These are phyloP conservation scores for Calonectria pseudoturangicola DNA, from an alignment of 2,329 filamentous ascomycete species.

Conservation along the genomic window DNA sequence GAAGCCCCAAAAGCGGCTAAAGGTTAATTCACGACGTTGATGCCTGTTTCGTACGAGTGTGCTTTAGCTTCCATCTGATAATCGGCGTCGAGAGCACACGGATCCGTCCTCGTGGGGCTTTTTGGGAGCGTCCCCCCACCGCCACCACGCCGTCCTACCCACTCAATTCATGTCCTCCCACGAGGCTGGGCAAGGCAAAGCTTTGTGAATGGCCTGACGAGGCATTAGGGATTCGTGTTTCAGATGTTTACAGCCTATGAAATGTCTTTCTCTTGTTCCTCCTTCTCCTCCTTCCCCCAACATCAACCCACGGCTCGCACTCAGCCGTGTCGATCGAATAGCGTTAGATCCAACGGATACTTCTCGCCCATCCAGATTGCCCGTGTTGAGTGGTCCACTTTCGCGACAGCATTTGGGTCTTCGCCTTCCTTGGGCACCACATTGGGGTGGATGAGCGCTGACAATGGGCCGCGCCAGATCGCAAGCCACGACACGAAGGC, in stretches of 20 bases:
- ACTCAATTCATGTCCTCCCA: conserved; percentile 15
- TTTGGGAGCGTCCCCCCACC: not conserved
- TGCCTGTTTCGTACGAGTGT: conserved; percentile 15
- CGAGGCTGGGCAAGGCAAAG: conserved; percentile 12
- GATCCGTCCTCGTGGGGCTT: conserved; percentile 2
- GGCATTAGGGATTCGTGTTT: conserved; percentile 13
- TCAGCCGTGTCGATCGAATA: conserved; percentile 43
- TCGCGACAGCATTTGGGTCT: conserved; percentile 56
- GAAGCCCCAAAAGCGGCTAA: conserved; percentile 15
- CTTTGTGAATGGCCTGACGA: conserved; percentile 17
- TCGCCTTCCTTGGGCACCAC: conserved; percentile 70
- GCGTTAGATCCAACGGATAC: conserved; percentile 71
- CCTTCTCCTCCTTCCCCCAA: not conserved
- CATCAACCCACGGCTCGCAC: not conserved
- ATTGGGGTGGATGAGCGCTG: conserved; percentile 88
- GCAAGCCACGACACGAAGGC: conserved; percentile 91
- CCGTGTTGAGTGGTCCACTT: conserved; percentile 78
- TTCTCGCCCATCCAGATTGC: conserved; percentile 85
- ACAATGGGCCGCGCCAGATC: conserved; percentile 87
- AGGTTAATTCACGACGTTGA: conserved; percentile 15
- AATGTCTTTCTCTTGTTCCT: not conserved
- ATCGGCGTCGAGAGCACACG: conserved; percentile 12
- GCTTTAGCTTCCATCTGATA: conserved; percentile 16
- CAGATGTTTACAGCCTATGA: not conserved
- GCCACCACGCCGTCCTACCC: conserved; percentile 8